Evolutionary conservation across 2,329 filamentous ascomycete species (phyloP).

Genomic region (Davidsoniella eucalypti): DNA sequence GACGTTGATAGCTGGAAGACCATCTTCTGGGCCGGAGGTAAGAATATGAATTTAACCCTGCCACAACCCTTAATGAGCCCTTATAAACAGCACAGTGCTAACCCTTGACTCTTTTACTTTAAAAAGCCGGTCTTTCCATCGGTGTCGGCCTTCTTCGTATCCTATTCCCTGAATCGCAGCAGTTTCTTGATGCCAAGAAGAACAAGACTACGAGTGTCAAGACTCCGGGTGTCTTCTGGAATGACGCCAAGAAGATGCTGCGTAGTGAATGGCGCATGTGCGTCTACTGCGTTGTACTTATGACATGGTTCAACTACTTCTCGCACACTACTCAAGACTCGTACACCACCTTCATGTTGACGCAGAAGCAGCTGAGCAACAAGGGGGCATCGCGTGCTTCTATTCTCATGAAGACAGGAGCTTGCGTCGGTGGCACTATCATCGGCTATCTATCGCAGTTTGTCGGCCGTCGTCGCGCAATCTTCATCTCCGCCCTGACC

Average conservation of each 20-base stretch:
- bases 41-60: slow-evolving; percentile 13
- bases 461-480: slow-evolving; percentile 53
- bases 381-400: slow-evolving; percentile 50
- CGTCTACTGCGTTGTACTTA: slow-evolving; percentile 60
- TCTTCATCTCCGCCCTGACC: slow-evolving; percentile 42
- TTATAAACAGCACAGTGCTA: slow-evolving; percentile 5
- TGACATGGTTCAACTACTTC: slow-evolving; percentile 64
- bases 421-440: slow-evolving; percentile 56
- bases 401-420: slow-evolving; percentile 68
- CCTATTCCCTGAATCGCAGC: slow-evolving; percentile 55
- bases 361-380: slow-evolving; percentile 52
- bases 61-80: slow-evolving; percentile 1
- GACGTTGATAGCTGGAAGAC: slow-evolving; percentile 51
- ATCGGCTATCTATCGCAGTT: slow-evolving; percentile 63
- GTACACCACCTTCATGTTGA: slow-evolving; percentile 67
- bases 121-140: slow-evolving; percentile 45
- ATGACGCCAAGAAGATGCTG: slow-evolving; percentile 52
- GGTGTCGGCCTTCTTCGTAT: slow-evolving; percentile 50
- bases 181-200: slow-evolving; percentile 55
- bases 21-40: slow-evolving; percentile 53
- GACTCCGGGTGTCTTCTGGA: slow-evolving; percentile 39
- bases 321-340: slow-evolving; percentile 68
- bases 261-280: slow-evolving; percentile 58
- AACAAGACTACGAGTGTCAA: slow-evolving; percentile 21
- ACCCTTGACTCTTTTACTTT: not conserved